These are phyloP conservation scores for Themeda triandra DNA, from an alignment of 176 grass and related monocot species.

Conservation along the genomic window DNA sequence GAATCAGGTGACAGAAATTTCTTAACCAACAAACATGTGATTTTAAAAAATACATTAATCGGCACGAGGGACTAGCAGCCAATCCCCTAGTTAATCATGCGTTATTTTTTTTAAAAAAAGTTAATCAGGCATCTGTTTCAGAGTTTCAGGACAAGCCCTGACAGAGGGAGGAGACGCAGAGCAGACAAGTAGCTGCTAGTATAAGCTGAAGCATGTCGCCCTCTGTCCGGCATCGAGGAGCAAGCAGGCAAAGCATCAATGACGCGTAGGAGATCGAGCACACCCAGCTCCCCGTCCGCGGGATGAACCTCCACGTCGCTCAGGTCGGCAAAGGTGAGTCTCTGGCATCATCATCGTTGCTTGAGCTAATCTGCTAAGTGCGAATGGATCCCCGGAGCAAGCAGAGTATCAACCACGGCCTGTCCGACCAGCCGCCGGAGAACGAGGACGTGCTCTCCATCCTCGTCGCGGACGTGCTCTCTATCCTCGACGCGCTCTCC, in stretches of 20 bases:
- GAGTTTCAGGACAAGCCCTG: not conserved
- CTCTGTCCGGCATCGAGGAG: not conserved
- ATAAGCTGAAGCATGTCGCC: not conserved
- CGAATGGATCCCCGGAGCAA: too few species aligned
- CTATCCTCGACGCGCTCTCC: constrained; percentile 36
- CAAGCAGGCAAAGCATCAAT: too few species aligned
- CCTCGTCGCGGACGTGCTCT: constrained; percentile 47
- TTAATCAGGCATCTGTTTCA: not conserved
- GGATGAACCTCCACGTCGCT: too few species aligned
- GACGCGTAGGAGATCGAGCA: too few species aligned
- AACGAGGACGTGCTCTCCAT: constrained; percentile 4
- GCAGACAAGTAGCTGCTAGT: not conserved
- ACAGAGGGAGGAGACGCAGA: not conserved
- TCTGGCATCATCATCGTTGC: too few species aligned
- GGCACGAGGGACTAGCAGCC: not conserved
- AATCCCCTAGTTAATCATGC: too few species aligned
- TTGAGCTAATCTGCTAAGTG: too few species aligned
- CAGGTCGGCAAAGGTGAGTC: too few species aligned
- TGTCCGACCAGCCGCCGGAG: constrained; percentile 55
- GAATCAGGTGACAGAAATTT: not conserved
- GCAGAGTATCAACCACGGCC: too few species aligned
- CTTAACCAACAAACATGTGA: not conserved
- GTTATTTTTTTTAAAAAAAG: too few species aligned
- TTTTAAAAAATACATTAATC: not conserved
- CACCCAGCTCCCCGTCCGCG: too few species aligned